Conservation (phyloP, 2,329 filamentous ascomycete species). For the Dothiorella sarmentorum region DNA sequence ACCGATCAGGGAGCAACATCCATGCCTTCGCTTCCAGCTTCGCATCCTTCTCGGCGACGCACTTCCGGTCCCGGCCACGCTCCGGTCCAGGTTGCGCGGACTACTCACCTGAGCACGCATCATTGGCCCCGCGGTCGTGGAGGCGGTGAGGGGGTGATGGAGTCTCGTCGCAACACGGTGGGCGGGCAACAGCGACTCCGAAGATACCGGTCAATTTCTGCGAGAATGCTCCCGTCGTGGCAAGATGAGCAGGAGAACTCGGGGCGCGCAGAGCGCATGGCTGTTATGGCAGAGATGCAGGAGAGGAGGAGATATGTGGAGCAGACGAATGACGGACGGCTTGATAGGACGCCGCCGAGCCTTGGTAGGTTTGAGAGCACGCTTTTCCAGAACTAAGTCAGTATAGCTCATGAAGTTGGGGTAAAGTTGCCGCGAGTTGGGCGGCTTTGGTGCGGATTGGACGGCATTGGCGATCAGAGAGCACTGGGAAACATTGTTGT, state of each 20-base stretch:
- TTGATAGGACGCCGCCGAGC: slow-evolving; percentile 38
- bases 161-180: slow-evolving; percentile 15
- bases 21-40: slow-evolving; percentile 17
- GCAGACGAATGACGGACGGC: slow-evolving; percentile 21
- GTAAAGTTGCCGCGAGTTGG: not conserved
- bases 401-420: not conserved
- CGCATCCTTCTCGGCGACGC: slow-evolving; percentile 6
- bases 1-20: slow-evolving; percentile 8
- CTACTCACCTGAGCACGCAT: not conserved
- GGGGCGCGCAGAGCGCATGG: slow-evolving; percentile 26
- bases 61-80: slow-evolving; percentile 7
- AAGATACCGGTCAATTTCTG: slow-evolving; percentile 5
- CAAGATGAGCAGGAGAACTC: slow-evolving; percentile 35
- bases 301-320: slow-evolving; percentile 19
- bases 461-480: too few relatives aligned
- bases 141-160: not conserved
- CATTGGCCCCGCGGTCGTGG: not conserved
- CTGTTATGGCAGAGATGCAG: slow-evolving; percentile 27
- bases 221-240: slow-evolving; percentile 21
- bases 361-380: slow-evolving; percentile 33
- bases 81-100: not conserved
- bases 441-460: slow-evolving; percentile 2
- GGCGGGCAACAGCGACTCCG: slow-evolving; percentile 9
- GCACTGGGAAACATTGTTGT: not conserved
- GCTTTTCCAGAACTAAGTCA: slow-evolving; percentile 16